phyloP scores from a whole-genome alignment of 345 rosid species.

The Lenwebbia sp. region DNA sequence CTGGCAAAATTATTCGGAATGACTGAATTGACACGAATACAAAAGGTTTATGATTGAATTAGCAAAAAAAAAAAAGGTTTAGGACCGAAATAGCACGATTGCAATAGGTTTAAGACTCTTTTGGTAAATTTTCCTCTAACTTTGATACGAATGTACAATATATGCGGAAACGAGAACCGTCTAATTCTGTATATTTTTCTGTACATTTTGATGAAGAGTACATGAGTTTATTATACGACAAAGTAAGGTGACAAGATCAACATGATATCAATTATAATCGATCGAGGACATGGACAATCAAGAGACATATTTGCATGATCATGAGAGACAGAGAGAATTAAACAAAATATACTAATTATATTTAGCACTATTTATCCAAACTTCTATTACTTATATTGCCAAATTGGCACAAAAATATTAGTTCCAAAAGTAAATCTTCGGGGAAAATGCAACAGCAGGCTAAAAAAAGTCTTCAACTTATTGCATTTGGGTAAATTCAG shows the following conservation, averaged over 20 bases:
- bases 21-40: too few species aligned
- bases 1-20: too few species aligned
- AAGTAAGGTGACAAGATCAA: not conserved
- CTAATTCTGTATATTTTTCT: not conserved
- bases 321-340: too few species aligned
- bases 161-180: not conserved
- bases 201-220: not conserved
- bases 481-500: accelerated
- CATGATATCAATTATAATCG: not conserved
- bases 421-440: not conserved
- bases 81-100: too few species aligned
- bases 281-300: not conserved
- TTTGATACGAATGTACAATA: not conserved
- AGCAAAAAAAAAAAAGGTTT: too few species aligned
- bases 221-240: not conserved
- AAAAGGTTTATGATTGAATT: too few species aligned
- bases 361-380: not conserved
- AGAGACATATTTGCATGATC: not conserved
- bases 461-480: not conserved
- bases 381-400: not conserved
- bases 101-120: too few species aligned
- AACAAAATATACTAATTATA: not conserved
- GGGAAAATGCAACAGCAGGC: not conserved
- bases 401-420: not conserved
- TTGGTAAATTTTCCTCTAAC: too few species aligned